Conservation (phyloP, 257 asterid genomes). For the Ilex aquifolium region DNA sequence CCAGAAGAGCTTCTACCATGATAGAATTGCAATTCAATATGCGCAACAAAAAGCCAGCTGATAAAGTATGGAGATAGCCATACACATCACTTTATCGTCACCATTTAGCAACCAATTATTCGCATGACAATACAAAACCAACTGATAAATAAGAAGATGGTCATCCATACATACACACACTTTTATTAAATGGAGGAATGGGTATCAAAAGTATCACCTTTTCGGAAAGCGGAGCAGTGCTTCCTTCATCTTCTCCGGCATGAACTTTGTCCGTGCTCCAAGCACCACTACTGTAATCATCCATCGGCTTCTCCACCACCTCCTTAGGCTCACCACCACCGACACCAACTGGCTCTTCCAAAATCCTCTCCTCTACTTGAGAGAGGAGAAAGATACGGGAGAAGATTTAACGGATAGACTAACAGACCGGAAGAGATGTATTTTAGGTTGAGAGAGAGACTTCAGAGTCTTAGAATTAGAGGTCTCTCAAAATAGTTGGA, state of each 20-base stretch:
- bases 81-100: neutral
- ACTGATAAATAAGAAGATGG: too few relatives aligned
- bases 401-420: too few relatives aligned
- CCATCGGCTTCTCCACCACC: neutral
- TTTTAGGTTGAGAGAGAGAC: too few relatives aligned
- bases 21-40: too few relatives aligned
- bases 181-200: neutral
- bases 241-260: neutral
- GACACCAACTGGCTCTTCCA: neutral
- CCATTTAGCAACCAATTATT: neutral
- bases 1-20: too few relatives aligned
- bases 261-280: neutral
- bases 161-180: neutral
- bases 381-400: too few relatives aligned
- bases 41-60: neutral
- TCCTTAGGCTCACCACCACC: neutral
- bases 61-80: neutral
- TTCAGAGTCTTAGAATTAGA: too few relatives aligned
- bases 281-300: neutral
- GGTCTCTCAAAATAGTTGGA: too few relatives aligned
- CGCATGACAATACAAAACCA: neutral
- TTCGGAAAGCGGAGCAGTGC: neutral
- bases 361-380: neutral
- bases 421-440: too few relatives aligned
- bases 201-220: neutral